Evolutionary conservation across 345 rosid genomes (phyloP).

Genomic region (Citrus trifoliata): DNA sequence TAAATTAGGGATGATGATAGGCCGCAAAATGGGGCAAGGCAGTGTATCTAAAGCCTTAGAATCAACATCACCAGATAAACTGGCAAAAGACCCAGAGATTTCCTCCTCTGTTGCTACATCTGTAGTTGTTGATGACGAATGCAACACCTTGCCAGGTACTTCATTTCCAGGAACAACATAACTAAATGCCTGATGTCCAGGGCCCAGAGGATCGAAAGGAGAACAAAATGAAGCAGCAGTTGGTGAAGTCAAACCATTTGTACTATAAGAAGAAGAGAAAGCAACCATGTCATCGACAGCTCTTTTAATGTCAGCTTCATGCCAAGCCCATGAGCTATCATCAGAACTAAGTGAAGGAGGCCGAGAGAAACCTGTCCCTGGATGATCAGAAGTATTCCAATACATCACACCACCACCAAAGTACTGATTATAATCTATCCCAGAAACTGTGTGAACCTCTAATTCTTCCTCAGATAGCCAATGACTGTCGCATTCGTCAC

Average conservation of each 20-base stretch:
- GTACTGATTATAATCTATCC: conserved; percentile 84
- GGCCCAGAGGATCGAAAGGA: conserved; percentile 75
- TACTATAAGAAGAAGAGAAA: conserved; percentile 84
- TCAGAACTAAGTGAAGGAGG: conserved; percentile 98
- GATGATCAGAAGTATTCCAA: conserved; percentile 92
- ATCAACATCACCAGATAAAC: conserved; percentile 60
- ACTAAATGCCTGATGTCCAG: conserved; percentile 82
- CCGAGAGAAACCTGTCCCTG: conserved; percentile 84
- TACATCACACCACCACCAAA: conserved; percentile 99
- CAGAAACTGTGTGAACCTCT: conserved; percentile 81
- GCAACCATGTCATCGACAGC: conserved; percentile 98
- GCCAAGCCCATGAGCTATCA: conserved; percentile 98
- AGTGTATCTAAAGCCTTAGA: conserved; percentile 69
- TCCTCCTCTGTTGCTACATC: conserved; percentile 69
- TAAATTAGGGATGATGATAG: conserved; percentile 84
- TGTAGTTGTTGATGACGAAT: conserved; percentile 47
- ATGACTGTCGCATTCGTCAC: conserved; percentile 74
- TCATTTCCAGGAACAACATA: conserved; percentile 89
- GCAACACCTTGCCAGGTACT: conserved; percentile 59
- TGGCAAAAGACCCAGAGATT: conserved; percentile 54
- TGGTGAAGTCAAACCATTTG: conserved; percentile 94
- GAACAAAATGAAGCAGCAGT: conserved; percentile 88
- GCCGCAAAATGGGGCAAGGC: conserved; percentile 85
- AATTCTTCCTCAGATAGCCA: conserved; percentile 93
- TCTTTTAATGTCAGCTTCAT: conserved; percentile 94